These are phyloP conservation scores for Backusella circina DNA, from an alignment of 192 early-diverging fungal species.

Conservation along the genomic window DNA sequence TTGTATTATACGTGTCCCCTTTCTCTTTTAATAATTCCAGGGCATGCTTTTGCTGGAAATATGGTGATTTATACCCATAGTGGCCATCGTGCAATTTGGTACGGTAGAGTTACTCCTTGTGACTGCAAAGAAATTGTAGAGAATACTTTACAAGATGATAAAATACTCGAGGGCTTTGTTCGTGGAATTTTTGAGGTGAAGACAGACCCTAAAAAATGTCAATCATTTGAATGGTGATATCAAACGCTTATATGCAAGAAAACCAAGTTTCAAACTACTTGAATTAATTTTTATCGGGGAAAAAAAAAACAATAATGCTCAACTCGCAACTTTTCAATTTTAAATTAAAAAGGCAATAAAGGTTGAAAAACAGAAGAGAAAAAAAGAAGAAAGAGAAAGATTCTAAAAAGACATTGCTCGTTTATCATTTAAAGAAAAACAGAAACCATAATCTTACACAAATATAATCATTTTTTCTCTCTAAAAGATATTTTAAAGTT, in stretches of 20 bases:
- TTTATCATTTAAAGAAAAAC: not conserved
- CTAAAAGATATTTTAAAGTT: too few relatives aligned
- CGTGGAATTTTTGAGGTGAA: conserved; percentile 39
- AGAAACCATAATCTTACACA: not conserved
- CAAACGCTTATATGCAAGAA: not conserved
- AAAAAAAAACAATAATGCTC: not conserved
- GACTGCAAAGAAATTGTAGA: conserved; percentile 41
- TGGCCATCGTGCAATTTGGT: conserved; percentile 43
- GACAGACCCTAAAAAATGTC: not conserved
- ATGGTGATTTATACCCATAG: conserved; percentile 41
- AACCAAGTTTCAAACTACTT: not conserved
- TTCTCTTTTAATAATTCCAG: conserved; percentile 6
- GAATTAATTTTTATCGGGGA: not conserved
- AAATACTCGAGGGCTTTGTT: conserved; percentile 41
- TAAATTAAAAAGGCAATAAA: too few relatives aligned
- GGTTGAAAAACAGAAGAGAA: not conserved
- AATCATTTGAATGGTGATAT: not conserved
- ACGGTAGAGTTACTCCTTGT: conserved; percentile 46
- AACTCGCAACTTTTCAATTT: too few relatives aligned
- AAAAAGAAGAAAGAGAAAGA: not conserved
- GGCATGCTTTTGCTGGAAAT: conserved; percentile 54
- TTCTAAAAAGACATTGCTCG: not conserved
- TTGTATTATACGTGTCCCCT: not conserved
- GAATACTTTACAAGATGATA: conserved; percentile 33
- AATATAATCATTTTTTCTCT: not conserved